phyloP scores from a whole-genome alignment of 2,329 filamentous ascomycete genomes.

The Aspergillus pseudoviridinutans region DNA sequence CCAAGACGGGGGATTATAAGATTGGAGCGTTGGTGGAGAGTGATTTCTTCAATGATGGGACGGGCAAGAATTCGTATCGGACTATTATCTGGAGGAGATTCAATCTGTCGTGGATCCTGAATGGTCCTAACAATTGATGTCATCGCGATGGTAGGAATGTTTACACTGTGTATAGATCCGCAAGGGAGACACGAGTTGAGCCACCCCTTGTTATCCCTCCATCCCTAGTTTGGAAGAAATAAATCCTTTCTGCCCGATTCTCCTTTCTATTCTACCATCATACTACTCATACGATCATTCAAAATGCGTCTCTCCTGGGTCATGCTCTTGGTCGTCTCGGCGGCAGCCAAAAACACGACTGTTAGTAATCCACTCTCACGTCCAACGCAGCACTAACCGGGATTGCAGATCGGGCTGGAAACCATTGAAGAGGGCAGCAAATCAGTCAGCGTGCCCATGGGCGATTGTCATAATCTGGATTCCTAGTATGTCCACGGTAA shows the following conservation, averaged over 20 bases:
- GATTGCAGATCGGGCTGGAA: constrained; percentile 12
- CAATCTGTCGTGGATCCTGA: constrained; percentile 8
- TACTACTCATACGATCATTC: not conserved
- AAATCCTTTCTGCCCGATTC: not conserved
- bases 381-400: not conserved
- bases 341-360: not conserved
- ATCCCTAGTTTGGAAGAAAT: not conserved
- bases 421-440: constrained; percentile 6
- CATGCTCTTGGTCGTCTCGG: not conserved
- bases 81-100: constrained; percentile 7
- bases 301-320: not conserved
- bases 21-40: constrained; percentile 5
- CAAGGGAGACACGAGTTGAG: not conserved
- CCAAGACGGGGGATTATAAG: constrained; percentile 5
- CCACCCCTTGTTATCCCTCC: not conserved
- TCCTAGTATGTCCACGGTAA: constrained; percentile 5
- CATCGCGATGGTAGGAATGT: not conserved
- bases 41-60: constrained; percentile 6
- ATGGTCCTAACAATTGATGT: constrained; percentile 4
- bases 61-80: not conserved
- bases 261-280: too few relatives aligned
- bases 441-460: constrained; percentile 3
- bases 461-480: constrained; percentile 6
- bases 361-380: not conserved
- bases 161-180: not conserved